phyloP scores from a whole-genome alignment of 2,329 filamentous ascomycete species.

The Penicillium sp. region DNA sequence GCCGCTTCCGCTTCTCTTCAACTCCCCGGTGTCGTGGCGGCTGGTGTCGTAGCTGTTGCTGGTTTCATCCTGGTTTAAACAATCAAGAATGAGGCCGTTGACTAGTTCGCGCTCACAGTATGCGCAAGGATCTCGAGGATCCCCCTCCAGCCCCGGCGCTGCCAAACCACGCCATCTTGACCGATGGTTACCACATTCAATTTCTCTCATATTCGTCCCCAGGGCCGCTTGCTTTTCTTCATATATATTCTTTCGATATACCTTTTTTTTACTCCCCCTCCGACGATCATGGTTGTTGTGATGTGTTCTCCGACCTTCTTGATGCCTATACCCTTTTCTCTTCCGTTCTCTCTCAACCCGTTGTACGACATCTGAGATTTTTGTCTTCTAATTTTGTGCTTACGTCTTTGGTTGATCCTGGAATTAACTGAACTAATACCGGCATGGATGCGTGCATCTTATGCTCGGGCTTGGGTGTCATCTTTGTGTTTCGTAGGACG shows the following conservation, averaged over 20 bases:
- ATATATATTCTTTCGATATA: constrained; percentile 15
- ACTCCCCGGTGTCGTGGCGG: constrained; percentile 28
- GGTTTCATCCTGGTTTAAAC: constrained; percentile 35
- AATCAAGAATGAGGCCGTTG: neutral
- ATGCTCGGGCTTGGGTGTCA: neutral
- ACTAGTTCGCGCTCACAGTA: neutral
- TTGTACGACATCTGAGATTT: constrained; percentile 9
- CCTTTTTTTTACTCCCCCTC: neutral
- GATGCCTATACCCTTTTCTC: constrained; percentile 18
- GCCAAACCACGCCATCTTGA: constrained; percentile 3
- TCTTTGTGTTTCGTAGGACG: neutral
- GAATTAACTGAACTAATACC: neutral
- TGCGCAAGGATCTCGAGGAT: constrained; percentile 12
- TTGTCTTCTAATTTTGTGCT: neutral
- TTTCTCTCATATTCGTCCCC: constrained; percentile 1
- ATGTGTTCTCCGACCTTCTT: constrained; percentile 15
- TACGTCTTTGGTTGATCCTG: neutral
- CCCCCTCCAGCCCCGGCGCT: neutral
- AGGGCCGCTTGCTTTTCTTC: neutral
- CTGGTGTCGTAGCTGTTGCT: constrained; percentile 32
- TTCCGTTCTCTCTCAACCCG: constrained; percentile 2
- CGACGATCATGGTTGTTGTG: constrained; percentile 13
- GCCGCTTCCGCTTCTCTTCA: constrained; percentile 23
- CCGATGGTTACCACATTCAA: neutral
- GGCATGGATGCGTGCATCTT: neutral